These are phyloP conservation scores for Penicillium sclerotiorum DNA, from an alignment of 2,329 filamentous ascomycete species.

Conservation along the genomic window DNA sequence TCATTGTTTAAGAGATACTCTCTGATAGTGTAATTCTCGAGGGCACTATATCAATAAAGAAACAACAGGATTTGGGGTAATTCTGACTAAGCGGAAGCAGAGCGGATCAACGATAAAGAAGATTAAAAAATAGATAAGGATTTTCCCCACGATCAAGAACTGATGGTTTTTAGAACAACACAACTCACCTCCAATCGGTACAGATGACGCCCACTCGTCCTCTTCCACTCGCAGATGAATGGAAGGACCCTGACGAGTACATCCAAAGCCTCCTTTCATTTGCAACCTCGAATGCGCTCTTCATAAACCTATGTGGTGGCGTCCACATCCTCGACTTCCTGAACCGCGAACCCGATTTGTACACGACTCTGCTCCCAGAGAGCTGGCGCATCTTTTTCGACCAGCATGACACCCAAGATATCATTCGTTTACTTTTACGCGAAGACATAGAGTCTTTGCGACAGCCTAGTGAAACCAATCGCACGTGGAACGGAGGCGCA, in stretches of 20 bases:
- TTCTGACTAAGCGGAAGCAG: constrained; percentile 2
- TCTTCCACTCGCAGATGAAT: constrained; percentile 72
- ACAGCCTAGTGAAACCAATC: constrained; percentile 8
- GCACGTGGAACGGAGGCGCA: constrained; percentile 48
- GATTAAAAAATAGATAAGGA: constrained; percentile 25
- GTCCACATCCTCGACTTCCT: constrained; percentile 97
- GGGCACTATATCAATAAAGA: no score
- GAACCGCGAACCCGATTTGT: constrained; percentile 80
- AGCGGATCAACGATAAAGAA: constrained; percentile 13
- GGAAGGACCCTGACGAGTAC: constrained; percentile 73
- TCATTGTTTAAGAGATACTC: no score
- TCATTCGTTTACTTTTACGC: constrained; percentile 79
- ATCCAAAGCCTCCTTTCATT: constrained; percentile 77
- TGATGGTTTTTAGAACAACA: constrained; percentile 1
- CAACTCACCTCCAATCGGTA: neutral
- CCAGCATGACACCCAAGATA: constrained; percentile 68
- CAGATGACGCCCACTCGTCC: constrained; percentile 52
- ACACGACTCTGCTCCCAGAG: constrained; percentile 71
- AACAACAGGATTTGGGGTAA: no score
- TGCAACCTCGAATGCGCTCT: constrained; percentile 70
- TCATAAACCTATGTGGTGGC: constrained; percentile 91
- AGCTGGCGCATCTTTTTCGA: constrained; percentile 84
- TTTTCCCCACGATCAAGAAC: constrained; percentile 17
- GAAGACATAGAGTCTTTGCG: constrained; percentile 64
- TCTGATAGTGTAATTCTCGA: no score